These are phyloP conservation scores for Auriculariales sp. DNA, from an alignment of 768 basidiomycete genomes.

Conservation along the genomic window DNA sequence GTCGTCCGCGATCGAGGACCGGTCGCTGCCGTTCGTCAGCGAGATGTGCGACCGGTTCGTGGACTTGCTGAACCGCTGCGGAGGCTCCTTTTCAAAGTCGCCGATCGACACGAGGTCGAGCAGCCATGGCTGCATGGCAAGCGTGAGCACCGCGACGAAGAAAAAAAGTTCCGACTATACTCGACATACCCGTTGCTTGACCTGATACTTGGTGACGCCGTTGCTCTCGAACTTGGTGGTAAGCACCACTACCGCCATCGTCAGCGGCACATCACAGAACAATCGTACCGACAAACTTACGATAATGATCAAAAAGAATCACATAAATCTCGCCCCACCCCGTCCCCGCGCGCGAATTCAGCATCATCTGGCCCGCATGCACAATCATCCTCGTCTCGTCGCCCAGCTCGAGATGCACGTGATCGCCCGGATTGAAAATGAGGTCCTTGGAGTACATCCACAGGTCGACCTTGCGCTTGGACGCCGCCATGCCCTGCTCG, in stretches of 20 bases:
- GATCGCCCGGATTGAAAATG: conserved; percentile 65
- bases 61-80: conserved; percentile 1
- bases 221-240: conserved; percentile 75
- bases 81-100: conserved; percentile 12
- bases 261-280: conserved; percentile 6
- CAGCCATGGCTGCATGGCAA: conserved; percentile 20
- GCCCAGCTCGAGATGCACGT: conserved; percentile 80
- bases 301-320: conserved; percentile 88
- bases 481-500: conserved; percentile 71
- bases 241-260: conserved; percentile 51
- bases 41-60: not conserved
- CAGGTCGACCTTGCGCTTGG: conserved; percentile 79
- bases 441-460: conserved; percentile 75
- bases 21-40: not conserved
- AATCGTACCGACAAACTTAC: conserved; percentile 29
- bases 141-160: conserved; percentile 1
- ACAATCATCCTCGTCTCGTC: conserved; percentile 73
- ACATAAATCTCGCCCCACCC: conserved; percentile 86
- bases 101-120: conserved; percentile 23
- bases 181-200: not conserved
- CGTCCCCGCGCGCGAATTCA: conserved; percentile 79
- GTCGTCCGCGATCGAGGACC: conserved; percentile 3
- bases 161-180: not conserved
- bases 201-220: conserved; percentile 50
- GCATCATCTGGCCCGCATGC: conserved; percentile 64